phyloP scores from a whole-genome alignment of 768 basidiomycete genomes.

The Termitomyces sp. region DNA sequence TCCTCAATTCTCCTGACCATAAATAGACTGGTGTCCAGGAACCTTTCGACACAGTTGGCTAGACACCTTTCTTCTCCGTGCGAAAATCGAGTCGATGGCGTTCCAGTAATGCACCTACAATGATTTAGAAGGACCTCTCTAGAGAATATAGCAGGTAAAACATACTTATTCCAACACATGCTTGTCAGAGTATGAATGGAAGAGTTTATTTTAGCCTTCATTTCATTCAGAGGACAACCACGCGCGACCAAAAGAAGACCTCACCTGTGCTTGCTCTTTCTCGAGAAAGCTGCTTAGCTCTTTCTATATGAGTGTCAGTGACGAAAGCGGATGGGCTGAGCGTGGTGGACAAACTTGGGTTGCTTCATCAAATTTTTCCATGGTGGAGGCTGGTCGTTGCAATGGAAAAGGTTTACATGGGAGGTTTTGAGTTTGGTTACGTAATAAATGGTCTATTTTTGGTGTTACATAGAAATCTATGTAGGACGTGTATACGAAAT shows the following conservation, averaged over 20 bases:
- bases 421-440: slow-evolving; percentile 9
- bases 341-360: slow-evolving; percentile 53
- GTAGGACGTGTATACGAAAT: slow-evolving; percentile 13
- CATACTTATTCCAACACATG: slow-evolving; percentile 92
- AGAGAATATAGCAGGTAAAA: slow-evolving; percentile 15
- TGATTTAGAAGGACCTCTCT: slow-evolving; percentile 3
- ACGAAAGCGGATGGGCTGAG: slow-evolving; percentile 2
- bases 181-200: slow-evolving; percentile 77
- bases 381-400: slow-evolving; percentile 16
- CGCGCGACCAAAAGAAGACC: slow-evolving; percentile 17
- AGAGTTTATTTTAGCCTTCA: slow-evolving; percentile 53
- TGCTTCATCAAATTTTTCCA: slow-evolving; percentile 73
- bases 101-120: slow-evolving; percentile 75
- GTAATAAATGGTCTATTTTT: slow-evolving; percentile 16
- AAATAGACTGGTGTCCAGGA: slow-evolving; percentile 83
- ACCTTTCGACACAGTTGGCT: slow-evolving; percentile 87
- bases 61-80: slow-evolving; percentile 80
- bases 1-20: slow-evolving; percentile 70
- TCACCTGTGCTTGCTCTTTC: slow-evolving; percentile 78
- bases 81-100: slow-evolving; percentile 76
- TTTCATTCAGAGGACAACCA: slow-evolving; percentile 9
- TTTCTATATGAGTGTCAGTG: slow-evolving; percentile 49
- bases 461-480: too few species aligned
- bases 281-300: slow-evolving; percentile 81
- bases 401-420: too few species aligned